phyloP scores from a whole-genome alignment of 2,329 filamentous ascomycete genomes.

The Cadophora sp. region DNA sequence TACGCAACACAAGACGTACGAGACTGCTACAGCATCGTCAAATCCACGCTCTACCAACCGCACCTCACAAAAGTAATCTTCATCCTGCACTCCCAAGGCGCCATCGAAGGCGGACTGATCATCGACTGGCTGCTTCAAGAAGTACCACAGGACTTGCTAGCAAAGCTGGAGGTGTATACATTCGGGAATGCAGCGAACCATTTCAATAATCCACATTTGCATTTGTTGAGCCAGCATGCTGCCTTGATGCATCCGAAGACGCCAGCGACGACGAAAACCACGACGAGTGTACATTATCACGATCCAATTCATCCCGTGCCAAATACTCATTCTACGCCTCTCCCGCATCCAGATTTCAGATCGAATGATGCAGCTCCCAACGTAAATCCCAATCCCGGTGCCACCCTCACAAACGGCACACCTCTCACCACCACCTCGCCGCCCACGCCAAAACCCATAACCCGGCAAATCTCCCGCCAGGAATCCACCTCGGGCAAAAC shows the following conservation, averaged over 20 bases:
- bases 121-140: slow-evolving; percentile 81
- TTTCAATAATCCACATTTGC: slow-evolving; percentile 77
- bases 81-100: slow-evolving; percentile 79
- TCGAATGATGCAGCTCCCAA: too few relatives aligned
- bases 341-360: background rate
- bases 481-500: slow-evolving; percentile 47
- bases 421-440: background rate
- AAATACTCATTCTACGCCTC: background rate
- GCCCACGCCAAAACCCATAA: background rate
- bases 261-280: slow-evolving; percentile 46
- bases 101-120: slow-evolving; percentile 74
- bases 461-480: background rate
- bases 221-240: slow-evolving; percentile 52
- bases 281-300: slow-evolving; percentile 30
- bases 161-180: slow-evolving; percentile 77
- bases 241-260: slow-evolving; percentile 48
- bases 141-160: slow-evolving; percentile 67
- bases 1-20: slow-evolving; percentile 75
- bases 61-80: slow-evolving; percentile 73
- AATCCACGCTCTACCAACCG: slow-evolving; percentile 66
- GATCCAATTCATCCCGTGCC: slow-evolving; percentile 34
- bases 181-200: slow-evolving; percentile 83
- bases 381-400: too few relatives aligned
- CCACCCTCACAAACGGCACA: background rate
- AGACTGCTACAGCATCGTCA: slow-evolving; percentile 66